phyloP scores from a whole-genome alignment of 2,329 filamentous ascomycete species.

The Calonectria naviculata region DNA sequence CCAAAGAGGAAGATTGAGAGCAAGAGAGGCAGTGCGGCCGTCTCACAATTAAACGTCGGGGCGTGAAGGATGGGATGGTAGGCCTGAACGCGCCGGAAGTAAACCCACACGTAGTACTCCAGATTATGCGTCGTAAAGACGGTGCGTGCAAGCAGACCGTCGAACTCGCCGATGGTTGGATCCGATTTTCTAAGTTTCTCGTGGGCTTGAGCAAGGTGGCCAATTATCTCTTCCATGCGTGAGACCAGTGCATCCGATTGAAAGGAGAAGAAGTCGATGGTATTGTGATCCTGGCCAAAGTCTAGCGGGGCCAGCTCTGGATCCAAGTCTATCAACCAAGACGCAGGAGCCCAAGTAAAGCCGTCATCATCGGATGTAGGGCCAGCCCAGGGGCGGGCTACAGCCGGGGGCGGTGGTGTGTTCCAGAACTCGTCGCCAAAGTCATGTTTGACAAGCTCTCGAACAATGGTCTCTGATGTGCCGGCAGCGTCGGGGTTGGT shows the following conservation, averaged over 20 bases:
- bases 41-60: slow-evolving; percentile 13
- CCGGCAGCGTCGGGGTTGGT: slow-evolving; percentile 9
- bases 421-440: background rate
- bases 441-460: background rate
- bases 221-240: slow-evolving; percentile 7
- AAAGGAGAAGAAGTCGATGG: background rate
- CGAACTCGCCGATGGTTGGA: background rate
- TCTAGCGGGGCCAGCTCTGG: background rate
- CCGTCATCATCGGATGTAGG: background rate
- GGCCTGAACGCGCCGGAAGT: slow-evolving; percentile 1
- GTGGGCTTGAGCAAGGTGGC: background rate
- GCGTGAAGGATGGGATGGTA: slow-evolving; percentile 21
- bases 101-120: slow-evolving; percentile 17
- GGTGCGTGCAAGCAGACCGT: slow-evolving; percentile 1
- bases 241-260: background rate
- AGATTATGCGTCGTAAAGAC: slow-evolving; percentile 20
- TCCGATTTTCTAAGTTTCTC: background rate
- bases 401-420: background rate
- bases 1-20: slow-evolving; percentile 12
- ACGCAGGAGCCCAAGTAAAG: background rate
- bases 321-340: slow-evolving; percentile 12
- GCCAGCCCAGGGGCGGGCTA: background rate
- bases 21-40: slow-evolving; percentile 10
- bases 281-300: background rate
- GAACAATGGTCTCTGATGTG: slow-evolving; percentile 1